Conservation (phyloP, 805 yeast genomes). For the Kodamaea leandrae region DNA sequence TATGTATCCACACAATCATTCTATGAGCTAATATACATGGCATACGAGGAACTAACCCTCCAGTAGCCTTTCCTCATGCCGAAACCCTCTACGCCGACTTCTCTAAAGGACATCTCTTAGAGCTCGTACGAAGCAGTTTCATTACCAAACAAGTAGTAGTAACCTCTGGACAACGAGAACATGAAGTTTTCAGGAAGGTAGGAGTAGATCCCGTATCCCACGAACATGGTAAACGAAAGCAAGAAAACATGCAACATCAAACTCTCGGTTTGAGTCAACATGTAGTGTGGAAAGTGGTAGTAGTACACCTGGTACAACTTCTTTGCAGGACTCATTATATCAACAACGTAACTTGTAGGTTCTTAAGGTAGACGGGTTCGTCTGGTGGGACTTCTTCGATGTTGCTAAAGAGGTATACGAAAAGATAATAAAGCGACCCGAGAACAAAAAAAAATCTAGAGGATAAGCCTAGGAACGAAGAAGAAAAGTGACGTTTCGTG, state of each 20-base stretch:
- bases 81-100: too few relatives aligned
- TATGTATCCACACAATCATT: not conserved
- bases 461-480: too few relatives aligned
- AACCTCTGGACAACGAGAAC: slow-evolving; percentile 29
- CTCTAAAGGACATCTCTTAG: not conserved
- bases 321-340: too few relatives aligned
- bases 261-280: slow-evolving; percentile 48
- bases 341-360: too few relatives aligned
- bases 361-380: too few relatives aligned
- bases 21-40: slow-evolving; percentile 3
- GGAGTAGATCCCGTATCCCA: slow-evolving; percentile 28
- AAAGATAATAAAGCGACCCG: too few relatives aligned
- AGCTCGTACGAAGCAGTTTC: slow-evolving; percentile 6
- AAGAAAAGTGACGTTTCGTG: too few relatives aligned
- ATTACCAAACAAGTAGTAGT: slow-evolving; percentile 36
- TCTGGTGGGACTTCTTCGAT: too few relatives aligned
- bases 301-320: slow-evolving; percentile 29
- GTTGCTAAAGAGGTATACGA: too few relatives aligned
- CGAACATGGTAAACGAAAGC: slow-evolving; percentile 22
- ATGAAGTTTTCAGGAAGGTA: slow-evolving; percentile 27
- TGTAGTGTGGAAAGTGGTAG: slow-evolving; percentile 46
- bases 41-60: too few relatives aligned
- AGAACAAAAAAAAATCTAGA: too few relatives aligned
- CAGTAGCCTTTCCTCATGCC: too few relatives aligned
- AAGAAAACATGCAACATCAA: slow-evolving; percentile 20